Conservation (phyloP, 768 basidiomycete genomes). For the Suillus subaureus region DNA sequence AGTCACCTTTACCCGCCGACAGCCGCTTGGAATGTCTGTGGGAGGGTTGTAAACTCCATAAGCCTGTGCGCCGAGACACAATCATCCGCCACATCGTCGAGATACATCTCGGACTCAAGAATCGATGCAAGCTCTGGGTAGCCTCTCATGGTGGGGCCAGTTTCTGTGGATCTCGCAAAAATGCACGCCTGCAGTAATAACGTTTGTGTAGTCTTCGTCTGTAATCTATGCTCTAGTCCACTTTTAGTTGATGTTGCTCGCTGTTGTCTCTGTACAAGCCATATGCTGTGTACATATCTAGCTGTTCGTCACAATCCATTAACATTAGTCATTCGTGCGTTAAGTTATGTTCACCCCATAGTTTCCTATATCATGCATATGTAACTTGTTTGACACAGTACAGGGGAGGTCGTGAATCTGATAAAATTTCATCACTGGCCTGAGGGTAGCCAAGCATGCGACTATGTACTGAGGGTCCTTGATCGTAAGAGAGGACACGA, state of each 20-base stretch:
- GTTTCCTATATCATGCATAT: background rate
- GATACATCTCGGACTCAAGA: background rate
- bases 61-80: background rate
- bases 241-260: background rate
- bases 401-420: background rate
- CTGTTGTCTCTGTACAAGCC: background rate
- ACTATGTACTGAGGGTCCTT: background rate
- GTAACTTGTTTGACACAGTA: background rate
- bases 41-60: background rate
- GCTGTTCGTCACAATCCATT: background rate
- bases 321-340: background rate
- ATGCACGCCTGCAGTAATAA: background rate
- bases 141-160: background rate
- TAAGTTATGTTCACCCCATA: background rate
- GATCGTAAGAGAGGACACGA: background rate
- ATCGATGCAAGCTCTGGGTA: background rate
- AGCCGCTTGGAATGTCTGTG: background rate
- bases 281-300: background rate
- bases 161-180: background rate
- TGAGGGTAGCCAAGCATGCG: background rate
- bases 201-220: background rate
- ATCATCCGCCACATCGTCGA: background rate
- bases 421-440: background rate
- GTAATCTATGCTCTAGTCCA: background rate
- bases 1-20: background rate